Conservation (phyloP, 345 rosid species). For the sweet orange (Citrus sinensis) region DVS_A1.0 CM039168.1:23857501-23858000, state of each 20-base stretch:
- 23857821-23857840: background rate
- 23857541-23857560: background rate
- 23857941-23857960: background rate
- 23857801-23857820: conserved; percentile 44
- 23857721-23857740: conserved; percentile 72
- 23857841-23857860: background rate
- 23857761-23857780: conserved; percentile 83
- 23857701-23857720: conserved; percentile 93
- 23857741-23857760: conserved; percentile 68
- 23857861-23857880: background rate
- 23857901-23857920: background rate
- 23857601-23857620: too few relatives aligned
- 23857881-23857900: too few relatives aligned
- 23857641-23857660: conserved; percentile 80
- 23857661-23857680: conserved; percentile 82
- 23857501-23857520: conserved; percentile 88
- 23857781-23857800: conserved; percentile 85
- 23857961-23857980: too few relatives aligned
- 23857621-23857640: conserved; percentile 85
- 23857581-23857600: background rate
- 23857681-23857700: conserved; percentile 93
- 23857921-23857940: background rate
- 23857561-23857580: too few relatives aligned
- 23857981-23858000: too few relatives aligned
- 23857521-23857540: conserved; percentile 34